Evolutionary conservation across 495 filamentous ascomycete genomes (phyloP).

Genomic region (Lentithecium fluviatile): DNA sequence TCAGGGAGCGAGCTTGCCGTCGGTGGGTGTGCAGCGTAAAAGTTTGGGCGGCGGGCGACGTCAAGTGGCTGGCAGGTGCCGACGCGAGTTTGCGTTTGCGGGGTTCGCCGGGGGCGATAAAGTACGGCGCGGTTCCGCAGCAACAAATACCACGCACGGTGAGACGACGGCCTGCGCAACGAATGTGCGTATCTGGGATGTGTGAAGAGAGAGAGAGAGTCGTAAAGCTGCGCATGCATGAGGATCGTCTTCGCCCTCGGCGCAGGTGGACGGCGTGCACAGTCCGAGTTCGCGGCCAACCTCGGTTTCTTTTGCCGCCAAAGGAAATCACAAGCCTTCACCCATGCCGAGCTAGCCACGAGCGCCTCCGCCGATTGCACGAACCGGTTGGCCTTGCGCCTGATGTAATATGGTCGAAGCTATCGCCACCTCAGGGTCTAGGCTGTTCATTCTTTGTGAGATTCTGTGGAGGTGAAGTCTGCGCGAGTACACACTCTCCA

Average conservation of each 20-base stretch:
- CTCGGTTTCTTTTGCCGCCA: not conserved
- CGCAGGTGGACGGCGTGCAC: not conserved
- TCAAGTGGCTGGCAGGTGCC: conserved; percentile 11
- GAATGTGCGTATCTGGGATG: not conserved
- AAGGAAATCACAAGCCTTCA: not conserved
- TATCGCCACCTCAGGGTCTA: no score
- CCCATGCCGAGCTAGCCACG: not conserved
- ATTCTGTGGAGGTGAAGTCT: no score
- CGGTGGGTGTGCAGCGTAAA: not conserved
- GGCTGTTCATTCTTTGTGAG: no score
- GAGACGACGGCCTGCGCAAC: not conserved
- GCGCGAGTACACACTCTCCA: no score
- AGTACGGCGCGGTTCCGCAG: not conserved
- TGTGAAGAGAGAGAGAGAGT: not conserved
- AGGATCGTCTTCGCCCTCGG: not conserved
- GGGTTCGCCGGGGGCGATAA: conserved; percentile 25
- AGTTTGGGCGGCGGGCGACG: conserved; percentile 1
- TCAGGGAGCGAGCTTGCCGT: conserved; percentile 10
- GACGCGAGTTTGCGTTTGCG: conserved; percentile 28
- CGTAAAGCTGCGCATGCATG: not conserved
- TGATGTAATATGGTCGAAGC: no score
- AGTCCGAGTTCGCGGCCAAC: not conserved
- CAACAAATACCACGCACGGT: not conserved
- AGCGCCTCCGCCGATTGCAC: not conserved
- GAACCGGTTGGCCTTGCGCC: no score